Evolutionary conservation across 2,329 filamentous ascomycete species (phyloP), one percentile per base, ranked within the genome.

Genomic region (Beauveria caledonica): DNA sequence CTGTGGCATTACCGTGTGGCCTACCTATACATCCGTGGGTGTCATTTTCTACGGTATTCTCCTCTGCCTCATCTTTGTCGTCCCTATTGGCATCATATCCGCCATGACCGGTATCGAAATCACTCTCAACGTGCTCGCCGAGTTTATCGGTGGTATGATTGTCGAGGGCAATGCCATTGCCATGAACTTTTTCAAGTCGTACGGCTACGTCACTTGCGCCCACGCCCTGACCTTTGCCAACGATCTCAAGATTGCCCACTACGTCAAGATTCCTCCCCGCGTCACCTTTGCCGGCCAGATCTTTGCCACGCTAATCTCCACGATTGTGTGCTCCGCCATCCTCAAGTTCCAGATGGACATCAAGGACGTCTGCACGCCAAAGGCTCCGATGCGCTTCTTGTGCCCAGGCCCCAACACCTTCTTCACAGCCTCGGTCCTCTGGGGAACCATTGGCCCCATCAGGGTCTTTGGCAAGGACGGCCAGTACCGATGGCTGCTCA

Each of bases 191-290:
- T 66, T 69, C 44, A 67, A 68, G 52, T 66, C 66, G 44, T 67
- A 67, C 0, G 75, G 76, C 5, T 77, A 76, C 61, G 71, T 76
- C 71, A 66, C 65, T 27, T 66, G 65, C 52, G 65, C 65, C 13
- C 65, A 66, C 55, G 64, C 65, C 25, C 58, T 66, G 21, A 64
- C 63, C 51, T 66, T 66, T 46, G 63, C 64, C 58, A 73, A 76
- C 63, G 79, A 81, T 63, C 73, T 80, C 72, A 81, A 81, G 67
- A 67, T 81, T 27, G 79, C 73, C 3, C 78, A 80, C 61, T 80
- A 81, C 66, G 68, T 80, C 58, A 80, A 82, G 65, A 77, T 81
- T 42, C 75, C 78, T 0, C 77, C 76, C 0, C 72, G 74, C 3
- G 77, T 75, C 11, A 71, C 77, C 3, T 81, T 82, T 66, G 71